Percentiles rank a stretch among this genome's conserved stretches.
Conservation (phyloP, 2,329 filamentous ascomycete species). For the Microcera coccophila region DNA sequence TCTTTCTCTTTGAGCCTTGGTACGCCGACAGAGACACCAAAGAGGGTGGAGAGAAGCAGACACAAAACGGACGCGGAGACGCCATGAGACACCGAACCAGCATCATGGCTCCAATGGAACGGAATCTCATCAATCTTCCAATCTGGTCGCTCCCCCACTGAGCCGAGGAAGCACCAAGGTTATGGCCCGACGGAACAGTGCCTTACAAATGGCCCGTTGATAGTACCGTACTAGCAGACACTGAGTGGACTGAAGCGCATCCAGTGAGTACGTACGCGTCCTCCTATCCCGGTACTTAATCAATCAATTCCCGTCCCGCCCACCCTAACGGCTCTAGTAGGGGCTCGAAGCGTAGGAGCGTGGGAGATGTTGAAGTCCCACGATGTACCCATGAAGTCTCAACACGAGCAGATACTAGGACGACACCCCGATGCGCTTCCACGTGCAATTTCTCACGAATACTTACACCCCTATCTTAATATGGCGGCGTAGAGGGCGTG, state of each 20-base stretch:
- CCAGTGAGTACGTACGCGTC: no score
- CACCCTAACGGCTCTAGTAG: no score
- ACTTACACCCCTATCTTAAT: not conserved
- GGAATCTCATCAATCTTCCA: not conserved
- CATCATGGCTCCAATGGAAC: not conserved
- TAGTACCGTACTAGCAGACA: no score
- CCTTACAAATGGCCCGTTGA: no score
- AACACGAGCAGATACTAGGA: not conserved
- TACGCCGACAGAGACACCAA: not conserved
- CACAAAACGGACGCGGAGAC: not conserved
- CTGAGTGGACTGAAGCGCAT: no score
- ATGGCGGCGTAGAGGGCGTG: not conserved
- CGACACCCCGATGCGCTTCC: not conserved
- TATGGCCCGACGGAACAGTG: not conserved
- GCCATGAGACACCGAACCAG: not conserved
- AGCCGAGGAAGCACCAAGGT: not conserved
- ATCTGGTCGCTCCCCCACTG: not conserved
- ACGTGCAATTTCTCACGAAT: not conserved
- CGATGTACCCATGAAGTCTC: not conserved
- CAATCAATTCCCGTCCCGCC: no score
- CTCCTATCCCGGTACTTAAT: no score
- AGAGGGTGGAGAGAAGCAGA: not conserved
- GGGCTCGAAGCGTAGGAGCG: no score
- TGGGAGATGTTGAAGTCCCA: not conserved
- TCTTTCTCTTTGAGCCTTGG: not conserved